Percentiles rank a stretch among this genome's conserved stretches.
Conservation (phyloP, 2,329 filamentous ascomycete species). For the Diaporthe sp. region DNA sequence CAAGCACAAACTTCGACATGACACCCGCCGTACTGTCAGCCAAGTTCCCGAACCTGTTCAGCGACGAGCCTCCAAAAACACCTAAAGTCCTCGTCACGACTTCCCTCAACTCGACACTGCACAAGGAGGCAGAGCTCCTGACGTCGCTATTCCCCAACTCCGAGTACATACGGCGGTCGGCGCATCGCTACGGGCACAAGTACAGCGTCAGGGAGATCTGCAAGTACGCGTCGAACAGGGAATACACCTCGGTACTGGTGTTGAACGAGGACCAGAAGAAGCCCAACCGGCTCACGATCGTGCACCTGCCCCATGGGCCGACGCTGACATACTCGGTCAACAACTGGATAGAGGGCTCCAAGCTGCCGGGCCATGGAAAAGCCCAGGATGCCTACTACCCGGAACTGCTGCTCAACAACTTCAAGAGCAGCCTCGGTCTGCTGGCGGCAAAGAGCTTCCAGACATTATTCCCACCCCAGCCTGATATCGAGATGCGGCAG, state of each 20-base stretch:
- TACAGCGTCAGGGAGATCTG: slow-evolving; percentile 94
- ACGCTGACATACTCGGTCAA: slow-evolving; percentile 94
- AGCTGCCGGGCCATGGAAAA: slow-evolving; percentile 89
- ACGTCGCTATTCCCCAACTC: slow-evolving; percentile 87
- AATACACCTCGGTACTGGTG: slow-evolving; percentile 87
- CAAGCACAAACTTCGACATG: slow-evolving; percentile 74
- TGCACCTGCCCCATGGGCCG: slow-evolving; percentile 76
- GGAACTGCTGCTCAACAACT: slow-evolving; percentile 93
- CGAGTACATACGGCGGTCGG: slow-evolving; percentile 88
- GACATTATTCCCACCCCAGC: slow-evolving; percentile 82
- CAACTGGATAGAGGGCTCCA: slow-evolving; percentile 91
- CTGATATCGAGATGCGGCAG: slow-evolving; percentile 87
- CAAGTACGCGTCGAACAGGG: slow-evolving; percentile 83
- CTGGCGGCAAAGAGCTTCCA: slow-evolving; percentile 89
- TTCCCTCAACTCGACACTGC: slow-evolving; percentile 87
- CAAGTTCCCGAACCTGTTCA: slow-evolving; percentile 75
- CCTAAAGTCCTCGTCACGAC: slow-evolving; percentile 96
- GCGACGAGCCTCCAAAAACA: slow-evolving; percentile 67
- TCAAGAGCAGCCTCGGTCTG: slow-evolving; percentile 91
- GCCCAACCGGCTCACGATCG: slow-evolving; percentile 70
- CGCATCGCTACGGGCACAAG: slow-evolving; percentile 87
- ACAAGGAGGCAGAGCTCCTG: slow-evolving; percentile 84
- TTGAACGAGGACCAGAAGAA: slow-evolving; percentile 91
- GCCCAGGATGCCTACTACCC: slow-evolving; percentile 87
- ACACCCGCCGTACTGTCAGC: slow-evolving; percentile 71